phyloP scores from a whole-genome alignment of 2,329 filamentous ascomycete species.

The Monosporascus sp. region DNA sequence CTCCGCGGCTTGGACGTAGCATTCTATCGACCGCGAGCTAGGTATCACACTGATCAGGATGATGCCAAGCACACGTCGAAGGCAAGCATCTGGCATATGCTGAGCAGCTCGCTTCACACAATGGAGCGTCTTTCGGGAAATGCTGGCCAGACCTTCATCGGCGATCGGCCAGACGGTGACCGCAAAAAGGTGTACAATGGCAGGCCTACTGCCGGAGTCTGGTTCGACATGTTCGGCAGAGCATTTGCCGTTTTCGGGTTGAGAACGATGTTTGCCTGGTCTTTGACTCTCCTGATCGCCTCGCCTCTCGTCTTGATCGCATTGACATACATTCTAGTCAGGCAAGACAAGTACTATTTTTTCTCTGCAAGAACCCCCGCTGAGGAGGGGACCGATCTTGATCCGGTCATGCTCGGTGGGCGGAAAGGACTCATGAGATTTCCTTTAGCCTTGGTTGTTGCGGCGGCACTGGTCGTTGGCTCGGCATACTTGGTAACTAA shows the following conservation, averaged over 20 bases:
- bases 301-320: conserved; percentile 68
- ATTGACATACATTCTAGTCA: conserved; percentile 63
- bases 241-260: conserved; percentile 74
- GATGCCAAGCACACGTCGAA: conserved; percentile 72
- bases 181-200: conserved; percentile 62
- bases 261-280: conserved; percentile 81
- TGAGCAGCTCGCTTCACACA: conserved; percentile 75
- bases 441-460: conserved; percentile 66
- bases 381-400: conserved; percentile 54
- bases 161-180: conserved; percentile 44
- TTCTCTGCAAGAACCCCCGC: conserved; percentile 60
- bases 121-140: conserved; percentile 66
- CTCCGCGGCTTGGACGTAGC: conserved; percentile 87
- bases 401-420: conserved; percentile 63
- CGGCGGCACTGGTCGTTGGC: conserved; percentile 64
- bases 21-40: conserved; percentile 78
- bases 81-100: conserved; percentile 84
- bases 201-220: conserved; percentile 66
- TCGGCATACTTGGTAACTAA: conserved; percentile 72
- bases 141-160: conserved; percentile 58
- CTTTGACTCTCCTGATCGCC: conserved; percentile 74
- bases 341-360: conserved; percentile 79
- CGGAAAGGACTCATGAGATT: conserved; percentile 81
- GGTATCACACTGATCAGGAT: conserved; percentile 90
- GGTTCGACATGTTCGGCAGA: conserved; percentile 88